phyloP scores from a whole-genome alignment of 1,284 basidiomycete genomes.

The Pascua sp. region DNA sequence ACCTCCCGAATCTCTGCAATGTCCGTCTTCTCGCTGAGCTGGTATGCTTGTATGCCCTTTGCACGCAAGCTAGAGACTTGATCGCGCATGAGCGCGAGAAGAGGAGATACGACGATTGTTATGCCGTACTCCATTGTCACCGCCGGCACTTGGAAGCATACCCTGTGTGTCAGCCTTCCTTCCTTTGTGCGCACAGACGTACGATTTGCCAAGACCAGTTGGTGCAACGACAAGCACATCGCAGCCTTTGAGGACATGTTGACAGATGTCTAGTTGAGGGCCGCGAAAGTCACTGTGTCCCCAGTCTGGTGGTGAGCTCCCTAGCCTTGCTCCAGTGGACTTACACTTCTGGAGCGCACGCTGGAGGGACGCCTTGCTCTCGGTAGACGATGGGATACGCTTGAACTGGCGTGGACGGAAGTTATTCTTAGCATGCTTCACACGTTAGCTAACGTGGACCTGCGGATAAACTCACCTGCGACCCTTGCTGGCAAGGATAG shows the following conservation, averaged over 20 bases:
- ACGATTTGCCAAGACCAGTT: slow-evolving; percentile 83
- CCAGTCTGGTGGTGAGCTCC: slow-evolving; percentile 50
- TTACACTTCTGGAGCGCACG: slow-evolving; percentile 32
- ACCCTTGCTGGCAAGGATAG: slow-evolving; percentile 12
- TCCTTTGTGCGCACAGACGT: slow-evolving; percentile 8
- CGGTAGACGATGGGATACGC: slow-evolving; percentile 38
- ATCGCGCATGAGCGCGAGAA: slow-evolving; percentile 77
- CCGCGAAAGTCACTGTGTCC: slow-evolving; percentile 66
- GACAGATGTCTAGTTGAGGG: slow-evolving; percentile 70
- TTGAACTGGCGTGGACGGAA: slow-evolving; percentile 33
- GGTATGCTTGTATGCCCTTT: slow-evolving; percentile 59
- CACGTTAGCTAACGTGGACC: neutral
- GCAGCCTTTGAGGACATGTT: slow-evolving; percentile 62
- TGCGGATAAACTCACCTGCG: slow-evolving; percentile 19
- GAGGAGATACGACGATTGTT: slow-evolving; percentile 73
- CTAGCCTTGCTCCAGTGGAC: too few species aligned
- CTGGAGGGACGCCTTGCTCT: slow-evolving; percentile 31
- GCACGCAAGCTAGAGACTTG: slow-evolving; percentile 65
- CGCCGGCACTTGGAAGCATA: slow-evolving; percentile 85
- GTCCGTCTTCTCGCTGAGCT: slow-evolving; percentile 66
- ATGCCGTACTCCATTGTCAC: slow-evolving; percentile 66
- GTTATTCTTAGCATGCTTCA: slow-evolving; percentile 32
- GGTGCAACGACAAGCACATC: slow-evolving; percentile 83
- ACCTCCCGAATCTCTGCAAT: slow-evolving; percentile 59
- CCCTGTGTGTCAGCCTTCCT: slow-evolving; percentile 36